phyloP scores from a whole-genome alignment of 192 early-diverging fungal species.

The Entomortierella parvispora region DNA sequence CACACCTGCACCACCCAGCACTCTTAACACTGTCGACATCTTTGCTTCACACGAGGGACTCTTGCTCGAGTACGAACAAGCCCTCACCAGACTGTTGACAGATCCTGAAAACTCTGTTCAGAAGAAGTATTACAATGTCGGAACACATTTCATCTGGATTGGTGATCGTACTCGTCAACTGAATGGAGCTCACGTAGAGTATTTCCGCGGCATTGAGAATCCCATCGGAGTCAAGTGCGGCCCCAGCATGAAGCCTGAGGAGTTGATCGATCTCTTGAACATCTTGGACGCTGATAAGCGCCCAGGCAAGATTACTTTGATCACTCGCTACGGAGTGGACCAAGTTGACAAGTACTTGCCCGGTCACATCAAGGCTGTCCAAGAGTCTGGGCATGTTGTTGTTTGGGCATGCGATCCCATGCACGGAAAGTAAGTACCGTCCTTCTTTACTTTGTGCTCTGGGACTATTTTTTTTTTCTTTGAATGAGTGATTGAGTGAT shows the following conservation, averaged over 20 bases:
- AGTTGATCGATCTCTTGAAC: constrained; percentile 85
- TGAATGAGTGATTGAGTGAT: background rate
- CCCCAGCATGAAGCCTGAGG: constrained; percentile 87
- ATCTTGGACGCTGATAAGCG: constrained; percentile 89
- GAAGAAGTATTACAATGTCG: constrained; percentile 88
- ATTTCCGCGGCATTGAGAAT: constrained; percentile 96
- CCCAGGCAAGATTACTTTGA: constrained; percentile 93
- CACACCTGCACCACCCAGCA: constrained; percentile 26
- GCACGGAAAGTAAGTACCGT: constrained; percentile 90
- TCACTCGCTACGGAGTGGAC: constrained; percentile 91
- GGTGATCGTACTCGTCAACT: constrained; percentile 97
- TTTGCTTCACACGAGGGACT: constrained; percentile 97
- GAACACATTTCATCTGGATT: constrained; percentile 98
- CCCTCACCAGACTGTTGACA: constrained; percentile 76
- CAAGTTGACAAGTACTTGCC: constrained; percentile 89
- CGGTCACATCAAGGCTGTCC: constrained; percentile 91
- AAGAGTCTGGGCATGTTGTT: constrained; percentile 83
- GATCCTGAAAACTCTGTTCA: constrained; percentile 57
- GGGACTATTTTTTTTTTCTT: background rate
- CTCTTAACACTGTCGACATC: constrained; percentile 86
- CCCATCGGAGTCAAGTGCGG: constrained; percentile 98
- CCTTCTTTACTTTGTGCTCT: background rate
- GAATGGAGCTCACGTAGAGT: constrained; percentile 96
- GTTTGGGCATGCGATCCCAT: constrained; percentile 99
- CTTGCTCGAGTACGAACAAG: constrained; percentile 91